Evolutionary conservation across 129 eudicot genomes (phyloP).

Genomic region (Rutidosis leptorrhynchoides): DNA sequence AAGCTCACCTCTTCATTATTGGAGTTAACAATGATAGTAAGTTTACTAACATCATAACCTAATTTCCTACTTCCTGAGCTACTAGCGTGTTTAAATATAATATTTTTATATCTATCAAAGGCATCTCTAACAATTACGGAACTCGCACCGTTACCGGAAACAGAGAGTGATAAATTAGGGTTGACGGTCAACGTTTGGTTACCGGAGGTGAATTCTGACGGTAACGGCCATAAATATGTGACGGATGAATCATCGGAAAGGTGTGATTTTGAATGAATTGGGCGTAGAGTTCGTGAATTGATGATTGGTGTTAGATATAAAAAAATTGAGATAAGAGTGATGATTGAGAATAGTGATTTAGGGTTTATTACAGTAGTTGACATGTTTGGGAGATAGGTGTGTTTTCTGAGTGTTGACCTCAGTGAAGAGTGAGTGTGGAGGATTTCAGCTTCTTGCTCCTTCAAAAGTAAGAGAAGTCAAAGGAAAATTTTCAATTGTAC

Average conservation of each 20-base stretch:
- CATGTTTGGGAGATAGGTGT: conserved; percentile 27
- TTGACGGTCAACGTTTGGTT: conserved; percentile 57
- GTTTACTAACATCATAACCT: conserved; percentile 44
- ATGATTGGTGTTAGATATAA: conserved; percentile 18
- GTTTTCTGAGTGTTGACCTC: conserved; percentile 13
- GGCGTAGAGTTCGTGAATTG: conserved; percentile 39
- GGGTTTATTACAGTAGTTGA: conserved; percentile 31
- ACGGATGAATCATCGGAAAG: conserved; percentile 36
- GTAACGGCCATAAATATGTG: conserved; percentile 81
- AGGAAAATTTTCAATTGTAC: too few relatives aligned
- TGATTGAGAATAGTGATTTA: conserved; percentile 7
- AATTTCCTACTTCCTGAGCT: conserved; percentile 15
- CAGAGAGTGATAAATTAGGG: conserved; percentile 61
- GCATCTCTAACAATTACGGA: conserved; percentile 56
- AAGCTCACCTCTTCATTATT: conserved; percentile 54
- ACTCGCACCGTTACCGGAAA: conserved; percentile 37
- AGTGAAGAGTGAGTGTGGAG: neutral
- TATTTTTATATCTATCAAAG: conserved; percentile 54
- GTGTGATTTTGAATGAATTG: conserved; percentile 3
- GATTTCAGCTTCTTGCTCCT: too few relatives aligned
- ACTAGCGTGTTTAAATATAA: conserved; percentile 55
- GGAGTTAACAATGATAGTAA: conserved; percentile 51
- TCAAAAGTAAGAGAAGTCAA: too few relatives aligned
- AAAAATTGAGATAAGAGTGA: conserved; percentile 14
- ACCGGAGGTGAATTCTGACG: conserved; percentile 63